Conservation (phyloP, 805 yeast genomes). For the Scheffersomyces coipomensis region DNA sequence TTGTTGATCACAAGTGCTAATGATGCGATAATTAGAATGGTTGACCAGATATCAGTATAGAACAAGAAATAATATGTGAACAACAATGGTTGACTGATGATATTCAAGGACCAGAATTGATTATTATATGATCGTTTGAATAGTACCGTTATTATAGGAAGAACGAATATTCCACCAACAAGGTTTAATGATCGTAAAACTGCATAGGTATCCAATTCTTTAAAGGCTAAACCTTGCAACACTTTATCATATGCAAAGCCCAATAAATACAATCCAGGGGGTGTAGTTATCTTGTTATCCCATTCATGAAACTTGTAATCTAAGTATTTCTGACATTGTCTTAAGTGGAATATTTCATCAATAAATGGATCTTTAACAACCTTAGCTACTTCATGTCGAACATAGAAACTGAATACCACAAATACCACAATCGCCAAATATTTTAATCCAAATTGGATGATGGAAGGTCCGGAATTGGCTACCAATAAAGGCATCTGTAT, state of each 20-base stretch:
- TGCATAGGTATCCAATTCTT: conserved; percentile 5
- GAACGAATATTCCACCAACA: conserved; percentile 56
- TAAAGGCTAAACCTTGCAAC: conserved; percentile 12
- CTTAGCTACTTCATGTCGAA: conserved; percentile 15
- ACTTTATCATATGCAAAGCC: conserved; percentile 39
- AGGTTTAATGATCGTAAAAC: conserved; percentile 52
- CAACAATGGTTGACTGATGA: conserved; percentile 63
- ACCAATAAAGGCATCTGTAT: not conserved
- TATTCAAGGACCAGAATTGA: conserved; percentile 25
- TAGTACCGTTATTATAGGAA: conserved; percentile 45
- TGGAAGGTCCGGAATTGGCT: not conserved
- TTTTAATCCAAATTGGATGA: conserved; percentile 1
- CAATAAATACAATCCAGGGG: conserved; percentile 80
- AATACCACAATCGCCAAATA: conserved; percentile 4
- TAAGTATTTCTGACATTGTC: conserved; percentile 72
- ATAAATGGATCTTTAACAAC: conserved; percentile 36
- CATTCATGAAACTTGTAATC: conserved; percentile 60
- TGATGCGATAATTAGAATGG: conserved; percentile 60
- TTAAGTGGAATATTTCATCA: conserved; percentile 86
- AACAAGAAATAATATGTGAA: conserved; percentile 72
- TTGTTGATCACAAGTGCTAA: conserved; percentile 43
- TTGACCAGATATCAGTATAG: conserved; percentile 94
- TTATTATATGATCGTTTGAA: conserved; percentile 9
- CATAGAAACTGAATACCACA: conserved; percentile 10
- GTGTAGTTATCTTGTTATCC: conserved; percentile 94